Conservation (phyloP, 2,329 filamentous ascomycete genomes). For the Fusarium sp. region DNA sequence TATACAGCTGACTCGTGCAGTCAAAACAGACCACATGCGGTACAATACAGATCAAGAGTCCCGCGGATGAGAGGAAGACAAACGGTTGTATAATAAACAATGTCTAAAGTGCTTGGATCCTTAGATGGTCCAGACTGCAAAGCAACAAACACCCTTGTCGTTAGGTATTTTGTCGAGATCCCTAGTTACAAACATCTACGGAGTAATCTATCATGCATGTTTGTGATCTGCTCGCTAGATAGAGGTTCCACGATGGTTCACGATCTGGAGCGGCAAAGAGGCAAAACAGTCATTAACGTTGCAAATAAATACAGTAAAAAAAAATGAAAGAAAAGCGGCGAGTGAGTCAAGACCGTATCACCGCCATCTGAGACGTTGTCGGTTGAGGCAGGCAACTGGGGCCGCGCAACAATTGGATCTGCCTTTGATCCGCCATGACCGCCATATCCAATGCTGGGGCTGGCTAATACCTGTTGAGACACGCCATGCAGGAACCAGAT, state of each 20-base stretch:
- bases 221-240: slow-evolving; percentile 18
- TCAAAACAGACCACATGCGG: not conserved
- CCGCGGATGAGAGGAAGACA: slow-evolving; percentile 22
- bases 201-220: slow-evolving; percentile 13
- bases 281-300: slow-evolving; percentile 3
- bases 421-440: slow-evolving; percentile 35
- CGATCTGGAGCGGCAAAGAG: slow-evolving; percentile 19
- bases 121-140: not conserved
- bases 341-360: slow-evolving; percentile 14
- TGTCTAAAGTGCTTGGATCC: not conserved
- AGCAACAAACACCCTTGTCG: slow-evolving; percentile 3
- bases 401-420: slow-evolving; percentile 34
- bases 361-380: slow-evolving; percentile 5
- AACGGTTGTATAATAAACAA: not conserved
- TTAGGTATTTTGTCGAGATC: slow-evolving; percentile 11
- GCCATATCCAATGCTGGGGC: slow-evolving; percentile 6
- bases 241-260: slow-evolving; percentile 5
- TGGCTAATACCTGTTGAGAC: slow-evolving; percentile 2
- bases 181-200: slow-evolving; percentile 1
- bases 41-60: not conserved
- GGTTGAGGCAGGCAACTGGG: slow-evolving; percentile 25
- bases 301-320: not conserved
- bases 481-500: slow-evolving; percentile 31
- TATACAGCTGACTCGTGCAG: slow-evolving; percentile 8
- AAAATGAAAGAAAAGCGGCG: not conserved